Percentiles rank a stretch among this genome's conserved stretches.
Conservation (phyloP, 306 rosid genomes). For the Malus sylvestris region DNA sequence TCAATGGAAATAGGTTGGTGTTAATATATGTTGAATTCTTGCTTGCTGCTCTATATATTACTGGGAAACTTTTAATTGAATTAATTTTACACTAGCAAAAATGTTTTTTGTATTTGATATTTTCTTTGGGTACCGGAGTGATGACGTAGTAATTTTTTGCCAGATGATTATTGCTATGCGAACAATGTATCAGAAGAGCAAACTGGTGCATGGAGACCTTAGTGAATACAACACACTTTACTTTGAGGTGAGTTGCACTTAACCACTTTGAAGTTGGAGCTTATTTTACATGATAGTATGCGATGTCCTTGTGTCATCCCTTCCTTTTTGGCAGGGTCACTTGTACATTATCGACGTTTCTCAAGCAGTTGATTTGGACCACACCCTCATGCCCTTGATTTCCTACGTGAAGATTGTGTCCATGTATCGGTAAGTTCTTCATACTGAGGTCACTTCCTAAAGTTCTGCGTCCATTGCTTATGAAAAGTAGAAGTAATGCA, state of each 20-base stretch:
- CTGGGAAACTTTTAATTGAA: not conserved
- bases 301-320: not conserved
- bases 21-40: not conserved
- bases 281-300: not conserved
- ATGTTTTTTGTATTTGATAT: not conserved
- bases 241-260: conserved; percentile 44
- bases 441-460: not conserved
- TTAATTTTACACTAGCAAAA: not conserved
- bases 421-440: conserved; percentile 62
- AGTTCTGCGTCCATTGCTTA: not conserved
- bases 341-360: conserved; percentile 86
- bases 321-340: conserved; percentile 57
- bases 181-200: conserved; percentile 79
- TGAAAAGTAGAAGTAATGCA: not conserved
- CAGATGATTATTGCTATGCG: conserved; percentile 85
- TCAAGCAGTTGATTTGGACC: conserved; percentile 88
- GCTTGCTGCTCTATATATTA: not conserved
- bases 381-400: conserved; percentile 85
- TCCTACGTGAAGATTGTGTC: conserved; percentile 71
- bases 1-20: not conserved
- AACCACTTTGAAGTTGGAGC: not conserved
- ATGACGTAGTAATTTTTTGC: conserved; percentile 1
- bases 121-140: not conserved
- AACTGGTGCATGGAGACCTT: conserved; percentile 90
- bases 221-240: conserved; percentile 87